Evolutionary conservation across 805 yeast genomes (phyloP), one percentile per base, ranked within the genome.

Genomic region (Starmerella potacharoeniae): DNA sequence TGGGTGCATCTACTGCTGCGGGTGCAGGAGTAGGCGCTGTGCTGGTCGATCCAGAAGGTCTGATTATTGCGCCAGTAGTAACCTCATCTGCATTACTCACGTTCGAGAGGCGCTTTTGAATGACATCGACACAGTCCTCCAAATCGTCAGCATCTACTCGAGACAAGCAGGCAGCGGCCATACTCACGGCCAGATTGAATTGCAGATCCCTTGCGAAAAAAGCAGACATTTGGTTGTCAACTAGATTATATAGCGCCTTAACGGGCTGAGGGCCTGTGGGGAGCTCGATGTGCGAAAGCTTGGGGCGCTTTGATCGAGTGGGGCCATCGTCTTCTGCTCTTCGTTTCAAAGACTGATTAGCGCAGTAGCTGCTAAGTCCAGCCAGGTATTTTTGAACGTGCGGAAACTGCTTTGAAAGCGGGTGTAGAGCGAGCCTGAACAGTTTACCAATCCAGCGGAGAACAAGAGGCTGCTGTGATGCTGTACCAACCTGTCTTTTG

Each of bases 161-260:
- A 16, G 75, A 71, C 54, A 93, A 72, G 0, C 95, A 88, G 1
- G 79, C 77, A 54, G 79, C 71, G 14, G 83, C 86, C 76, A 83
- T 82, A 46, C 78, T 76, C 28, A 76, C 76, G 54, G 89, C 76
- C 0, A 84, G 73, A 51, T 80, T 79, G 28, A 77, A 77, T 5
- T 93, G 84, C 7, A 93, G 71, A 9, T 78, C 71, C 2, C 86
- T 75, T 54, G 87, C 78, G 66, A 91, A 91, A 65, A 87, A 84
- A 40, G 76, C 75, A 35, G 80, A 76, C 55, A 86, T 71, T 50
- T 82, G 82, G 64, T 83, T 81, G 41, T 78, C 81, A 13, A 84
- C 82, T 56, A 91, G 74, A 31, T 83, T 78, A 66, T 79, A 93
- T 43, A 90, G 70, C 14, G 82, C 73, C 51, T 83, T 77, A 66